Base-by-base conservation (phyloP, 805 yeast genomes). In the Lipomyces kockii region DNA sequence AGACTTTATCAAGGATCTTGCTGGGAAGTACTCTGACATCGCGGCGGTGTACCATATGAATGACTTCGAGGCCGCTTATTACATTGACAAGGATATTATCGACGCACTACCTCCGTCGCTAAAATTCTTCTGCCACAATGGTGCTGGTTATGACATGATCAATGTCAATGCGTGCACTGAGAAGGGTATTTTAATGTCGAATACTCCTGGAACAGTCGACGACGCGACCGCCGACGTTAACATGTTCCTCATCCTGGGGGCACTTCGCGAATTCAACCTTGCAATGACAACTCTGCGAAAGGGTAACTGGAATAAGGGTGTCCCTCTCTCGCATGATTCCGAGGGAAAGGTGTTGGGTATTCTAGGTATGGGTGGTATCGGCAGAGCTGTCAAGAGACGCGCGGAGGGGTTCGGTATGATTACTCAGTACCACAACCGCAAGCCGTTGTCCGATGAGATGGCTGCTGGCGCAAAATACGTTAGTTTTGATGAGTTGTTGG, bases 301-400 rank as follows among this genome's bases (percentile, higher is more conserved):
- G 49, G 94, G 93, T 27, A 81, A 85, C 63, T 91, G 95, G 93
- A 25, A 7, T 59, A 83, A 49, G 35, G 89, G 88, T 2, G 84
- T 88, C 0, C 83, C 87, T 8, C 78, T 86, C 55, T 97, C 96
- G 4, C 85, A 84, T 74, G 93, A 89, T 74, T 96, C 96, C 20
- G 86, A 83, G 69, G 91, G 90, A 12, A 88, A 89, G 75, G 83
- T 83, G 25, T 87, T 92, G 32, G 97, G 97, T 59, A 87, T 92
- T 65, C 80, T 89, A 64, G 97, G 97, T 12, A 83, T 92, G 85
- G 97, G 97, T 37, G 97, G 97, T 49, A 91, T 92, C 78, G 97
- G 97, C 56, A 85, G 92, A 68, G 90, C 91, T 49, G 86, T 92
- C 62, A 83, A 91, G 62, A 86, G 87, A 71, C 84, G 94, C 72